phyloP scores from a whole-genome alignment of 768 basidiomycete genomes.

The Leccinum disarticulatum region DNA sequence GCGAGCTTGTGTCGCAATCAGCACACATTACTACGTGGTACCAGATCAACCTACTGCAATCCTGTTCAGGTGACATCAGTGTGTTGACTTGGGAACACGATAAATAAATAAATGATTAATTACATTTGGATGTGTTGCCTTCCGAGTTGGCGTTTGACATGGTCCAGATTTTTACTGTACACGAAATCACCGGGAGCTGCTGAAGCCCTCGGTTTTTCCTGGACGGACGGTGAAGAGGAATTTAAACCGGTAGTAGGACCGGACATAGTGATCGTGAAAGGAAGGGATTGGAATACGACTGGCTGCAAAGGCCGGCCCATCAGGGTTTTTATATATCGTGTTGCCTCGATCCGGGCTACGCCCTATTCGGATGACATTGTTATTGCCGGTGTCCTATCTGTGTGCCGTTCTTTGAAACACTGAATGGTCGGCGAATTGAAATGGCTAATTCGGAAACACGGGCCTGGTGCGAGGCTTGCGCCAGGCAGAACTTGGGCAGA shows the following conservation, averaged over 20 bases:
- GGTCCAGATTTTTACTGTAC: conserved; percentile 15
- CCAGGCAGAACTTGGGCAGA: not conserved
- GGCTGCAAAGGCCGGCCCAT: not conserved
- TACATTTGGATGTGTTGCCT: conserved; percentile 24
- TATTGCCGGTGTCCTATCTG: no score
- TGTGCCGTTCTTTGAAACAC: no score
- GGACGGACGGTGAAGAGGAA: not conserved
- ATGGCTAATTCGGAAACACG: not conserved
- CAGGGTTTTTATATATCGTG: not conserved
- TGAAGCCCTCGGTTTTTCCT: not conserved
- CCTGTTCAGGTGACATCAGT: conserved; percentile 11
- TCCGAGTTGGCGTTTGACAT: conserved; percentile 22
- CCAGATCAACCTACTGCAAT: conserved; percentile 18
- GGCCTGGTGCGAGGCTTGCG: not conserved
- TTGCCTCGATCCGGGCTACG: not conserved
- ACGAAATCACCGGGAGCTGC: conserved; percentile 9
- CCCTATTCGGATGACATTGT: no score
- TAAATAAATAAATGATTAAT: not conserved
- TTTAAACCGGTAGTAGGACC: not conserved
- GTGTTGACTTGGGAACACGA: not conserved
- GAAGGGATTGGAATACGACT: not conserved
- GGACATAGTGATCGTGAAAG: not conserved
- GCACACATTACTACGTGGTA: not conserved
- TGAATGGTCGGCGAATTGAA: not conserved
- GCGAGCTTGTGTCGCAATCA: conserved; percentile 22